Evolutionary conservation across 352 stramenopile species (phyloP).

Genomic region (Blastocystis sp.): DNA sequence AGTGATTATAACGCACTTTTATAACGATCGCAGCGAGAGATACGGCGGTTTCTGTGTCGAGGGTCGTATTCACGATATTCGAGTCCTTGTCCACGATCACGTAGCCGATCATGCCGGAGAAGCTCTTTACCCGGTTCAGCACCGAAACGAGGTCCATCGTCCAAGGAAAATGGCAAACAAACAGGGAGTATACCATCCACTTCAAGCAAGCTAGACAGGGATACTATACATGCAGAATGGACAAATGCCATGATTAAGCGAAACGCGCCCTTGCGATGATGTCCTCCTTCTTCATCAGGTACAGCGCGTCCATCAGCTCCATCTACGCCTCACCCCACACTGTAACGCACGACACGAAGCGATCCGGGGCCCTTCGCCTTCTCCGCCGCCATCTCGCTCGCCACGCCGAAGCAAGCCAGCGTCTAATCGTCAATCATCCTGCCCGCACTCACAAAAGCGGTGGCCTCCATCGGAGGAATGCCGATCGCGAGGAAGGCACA

Average conservation of each 20-base stretch:
- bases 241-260: conserved; percentile 9
- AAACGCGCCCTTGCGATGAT: conserved; percentile 42
- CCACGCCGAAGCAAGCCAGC: conserved; percentile 62
- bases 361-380: conserved; percentile 65
- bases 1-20: neutral
- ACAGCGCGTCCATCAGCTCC: conserved; percentile 68
- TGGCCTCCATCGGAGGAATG: conserved; percentile 40
- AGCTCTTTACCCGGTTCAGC: conserved; percentile 45
- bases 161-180: conserved; percentile 35
- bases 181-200: conserved; percentile 22
- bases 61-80: conserved; percentile 44
- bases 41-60: conserved; percentile 23
- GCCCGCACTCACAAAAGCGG: conserved; percentile 40
- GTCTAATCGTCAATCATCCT: conserved; percentile 32
- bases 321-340: conserved; percentile 35
- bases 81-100: conserved; percentile 46
- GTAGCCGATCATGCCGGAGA: conserved; percentile 47
- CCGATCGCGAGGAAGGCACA: conserved; percentile 59
- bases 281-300: conserved; percentile 69
- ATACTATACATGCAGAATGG: conserved; percentile 23
- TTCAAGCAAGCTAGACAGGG: conserved; percentile 48
- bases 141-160: conserved; percentile 42
- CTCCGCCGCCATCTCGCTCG: conserved; percentile 67
- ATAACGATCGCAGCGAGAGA: conserved; percentile 42
- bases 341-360: neutral